phyloP scores from a whole-genome alignment of 2,329 filamentous ascomycete species.

The Colletotrichum trifolii region DNA sequence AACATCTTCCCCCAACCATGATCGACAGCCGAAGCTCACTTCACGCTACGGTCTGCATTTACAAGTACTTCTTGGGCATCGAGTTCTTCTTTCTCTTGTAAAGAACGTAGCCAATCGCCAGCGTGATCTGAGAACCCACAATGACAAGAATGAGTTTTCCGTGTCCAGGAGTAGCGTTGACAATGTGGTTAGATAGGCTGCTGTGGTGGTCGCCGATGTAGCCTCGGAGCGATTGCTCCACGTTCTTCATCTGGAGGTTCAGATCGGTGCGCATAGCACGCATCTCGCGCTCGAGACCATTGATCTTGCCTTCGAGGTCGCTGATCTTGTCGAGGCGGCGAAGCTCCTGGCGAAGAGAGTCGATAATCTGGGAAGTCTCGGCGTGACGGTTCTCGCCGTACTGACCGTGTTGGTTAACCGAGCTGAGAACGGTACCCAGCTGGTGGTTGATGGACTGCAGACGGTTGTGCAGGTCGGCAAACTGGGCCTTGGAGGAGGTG shows the following conservation, averaged over 20 bases:
- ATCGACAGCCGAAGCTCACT: background rate
- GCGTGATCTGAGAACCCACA: constrained; percentile 77
- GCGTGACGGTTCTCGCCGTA: constrained; percentile 67
- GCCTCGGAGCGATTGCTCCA: constrained; percentile 64
- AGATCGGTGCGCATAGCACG: constrained; percentile 67
- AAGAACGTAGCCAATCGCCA: constrained; percentile 75
- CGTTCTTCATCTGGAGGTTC: constrained; percentile 59
- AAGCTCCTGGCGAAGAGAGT: constrained; percentile 59
- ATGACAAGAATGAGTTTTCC: constrained; percentile 73
- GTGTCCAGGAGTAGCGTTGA: constrained; percentile 61
- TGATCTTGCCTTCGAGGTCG: constrained; percentile 57
- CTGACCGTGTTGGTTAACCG: constrained; percentile 62
- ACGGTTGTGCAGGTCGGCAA: constrained; percentile 86
- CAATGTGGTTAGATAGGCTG: constrained; percentile 59
- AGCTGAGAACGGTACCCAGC: constrained; percentile 69
- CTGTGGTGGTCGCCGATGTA: constrained; percentile 63
- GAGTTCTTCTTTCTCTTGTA: constrained; percentile 83
- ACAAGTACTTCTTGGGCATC: constrained; percentile 94
- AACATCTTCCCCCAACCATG: constrained; percentile 5
- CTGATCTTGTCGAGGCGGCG: constrained; percentile 56
- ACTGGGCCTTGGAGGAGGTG: constrained; percentile 70
- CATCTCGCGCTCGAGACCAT: constrained; percentile 68
- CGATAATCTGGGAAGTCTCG: constrained; percentile 61
- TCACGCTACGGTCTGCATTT: constrained; percentile 41
- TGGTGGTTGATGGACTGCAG: constrained; percentile 80